Percentiles rank a stretch among this genome's conserved stretches.
Conservation (phyloP, 148 eudicot species). For the Vaccinium macrocarpon region DNA sequence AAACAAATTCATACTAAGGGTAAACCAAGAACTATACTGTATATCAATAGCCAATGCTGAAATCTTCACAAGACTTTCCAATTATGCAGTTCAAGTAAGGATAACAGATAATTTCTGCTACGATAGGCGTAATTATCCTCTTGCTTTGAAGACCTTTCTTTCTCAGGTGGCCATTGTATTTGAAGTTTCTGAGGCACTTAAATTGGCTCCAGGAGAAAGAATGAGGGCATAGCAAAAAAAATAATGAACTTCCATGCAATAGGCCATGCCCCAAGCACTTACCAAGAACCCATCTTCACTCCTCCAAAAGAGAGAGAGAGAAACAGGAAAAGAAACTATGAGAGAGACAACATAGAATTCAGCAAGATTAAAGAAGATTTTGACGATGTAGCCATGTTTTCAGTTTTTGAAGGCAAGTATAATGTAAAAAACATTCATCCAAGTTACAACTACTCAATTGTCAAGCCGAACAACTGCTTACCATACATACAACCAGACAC, state of each 20-base stretch:
- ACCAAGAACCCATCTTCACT: background rate
- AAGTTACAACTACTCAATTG: background rate
- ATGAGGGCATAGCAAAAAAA: background rate
- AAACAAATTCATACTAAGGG: background rate
- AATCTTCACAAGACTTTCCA: background rate
- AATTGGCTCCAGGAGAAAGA: background rate
- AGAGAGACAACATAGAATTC: background rate
- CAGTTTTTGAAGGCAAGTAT: background rate
- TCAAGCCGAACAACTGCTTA: background rate
- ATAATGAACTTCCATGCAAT: background rate
- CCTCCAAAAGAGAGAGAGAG: background rate
- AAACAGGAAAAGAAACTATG: background rate
- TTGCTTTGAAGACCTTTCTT: background rate
- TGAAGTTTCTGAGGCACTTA: background rate
- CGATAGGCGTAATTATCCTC: background rate
- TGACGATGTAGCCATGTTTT: background rate
- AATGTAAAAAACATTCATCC: background rate
- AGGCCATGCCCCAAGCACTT: background rate
- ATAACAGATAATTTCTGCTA: background rate
- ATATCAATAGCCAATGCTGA: background rate
- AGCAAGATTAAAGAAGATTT: background rate
- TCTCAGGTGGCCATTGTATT: background rate
- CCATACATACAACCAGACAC: background rate
- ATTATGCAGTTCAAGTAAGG: background rate
- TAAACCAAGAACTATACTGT: background rate